phyloP scores from a whole-genome alignment of 177 flowering plant genomes.

The Vitis hybrid region DNA sequence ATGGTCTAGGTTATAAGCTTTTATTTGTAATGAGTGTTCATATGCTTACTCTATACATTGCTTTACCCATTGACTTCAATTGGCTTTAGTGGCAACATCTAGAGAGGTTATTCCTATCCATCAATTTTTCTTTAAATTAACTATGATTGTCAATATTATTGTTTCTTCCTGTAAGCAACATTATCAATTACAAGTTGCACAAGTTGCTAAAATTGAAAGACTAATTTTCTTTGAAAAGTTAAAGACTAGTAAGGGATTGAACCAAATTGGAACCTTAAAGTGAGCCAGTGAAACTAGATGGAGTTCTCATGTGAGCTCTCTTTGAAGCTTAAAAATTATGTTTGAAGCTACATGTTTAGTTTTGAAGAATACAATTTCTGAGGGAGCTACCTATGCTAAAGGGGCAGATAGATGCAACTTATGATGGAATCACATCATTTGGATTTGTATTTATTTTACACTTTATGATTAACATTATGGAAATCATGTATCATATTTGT shows the following conservation, averaged over 20 bases:
- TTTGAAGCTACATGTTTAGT: slow-evolving; percentile 8
- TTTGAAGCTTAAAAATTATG: not conserved
- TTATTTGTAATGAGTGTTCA: not conserved
- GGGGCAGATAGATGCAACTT: not conserved
- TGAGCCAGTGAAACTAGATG: slow-evolving; percentile 8
- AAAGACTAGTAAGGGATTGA: slow-evolving; percentile 5
- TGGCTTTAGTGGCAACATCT: slow-evolving; percentile 5
- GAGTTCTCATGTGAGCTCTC: slow-evolving; percentile 7
- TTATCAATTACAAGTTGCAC: not conserved
- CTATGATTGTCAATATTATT: slow-evolving; percentile 7
- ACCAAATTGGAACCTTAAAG: slow-evolving; percentile 14
- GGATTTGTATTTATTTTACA: slow-evolving; percentile 19
- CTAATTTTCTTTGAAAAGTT: not conserved
- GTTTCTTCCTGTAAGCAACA: slow-evolving; percentile 1
- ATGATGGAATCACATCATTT: slow-evolving; percentile 5
- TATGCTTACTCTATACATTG: slow-evolving; percentile 3
- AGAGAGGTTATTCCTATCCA: not conserved
- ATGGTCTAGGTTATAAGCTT: slow-evolving; percentile 6
- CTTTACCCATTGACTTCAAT: slow-evolving; percentile 2
- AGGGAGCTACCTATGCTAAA: not conserved
- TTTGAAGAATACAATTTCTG: not conserved
- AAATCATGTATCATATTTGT: slow-evolving; percentile 18
- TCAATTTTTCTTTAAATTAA: slow-evolving; percentile 5
- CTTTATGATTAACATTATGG: slow-evolving; percentile 11
- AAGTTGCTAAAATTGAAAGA: not conserved